These are phyloP conservation scores for Aureobasidium sp. DNA, from an alignment of 2,329 filamentous ascomycete species.

Conservation along the genomic window DNA sequence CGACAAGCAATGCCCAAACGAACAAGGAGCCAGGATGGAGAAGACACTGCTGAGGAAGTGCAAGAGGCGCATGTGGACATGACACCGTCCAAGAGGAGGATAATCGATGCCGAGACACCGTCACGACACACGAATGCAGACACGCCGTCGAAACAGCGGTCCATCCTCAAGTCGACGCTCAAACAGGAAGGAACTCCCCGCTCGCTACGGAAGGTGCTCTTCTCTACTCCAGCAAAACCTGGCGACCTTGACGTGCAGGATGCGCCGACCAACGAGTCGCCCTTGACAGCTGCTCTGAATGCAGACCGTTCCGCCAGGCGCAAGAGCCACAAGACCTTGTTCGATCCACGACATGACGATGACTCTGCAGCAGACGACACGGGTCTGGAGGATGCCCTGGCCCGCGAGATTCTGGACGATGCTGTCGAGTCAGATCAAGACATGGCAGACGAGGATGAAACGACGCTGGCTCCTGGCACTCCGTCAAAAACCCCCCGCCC, in stretches of 20 bases:
- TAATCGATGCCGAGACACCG: slow-evolving; percentile 6
- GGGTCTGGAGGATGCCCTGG: slow-evolving; percentile 60
- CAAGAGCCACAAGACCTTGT: slow-evolving; percentile 72
- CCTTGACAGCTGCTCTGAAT: slow-evolving; percentile 59
- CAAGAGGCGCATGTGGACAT: neutral
- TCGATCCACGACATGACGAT: slow-evolving; percentile 62
- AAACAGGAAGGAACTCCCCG: slow-evolving; percentile 33
- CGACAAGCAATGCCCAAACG: slow-evolving; percentile 15
- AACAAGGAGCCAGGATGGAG: slow-evolving; percentile 4
- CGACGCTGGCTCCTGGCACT: slow-evolving; percentile 35
- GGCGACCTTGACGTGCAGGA: slow-evolving; percentile 26
- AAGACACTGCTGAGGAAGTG: neutral
- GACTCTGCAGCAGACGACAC: slow-evolving; percentile 49
- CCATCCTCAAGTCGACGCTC: slow-evolving; percentile 27
- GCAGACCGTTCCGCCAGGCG: slow-evolving; percentile 79
- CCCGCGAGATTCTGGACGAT: slow-evolving; percentile 58
- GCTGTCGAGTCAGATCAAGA: slow-evolving; percentile 44
- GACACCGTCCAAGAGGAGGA: slow-evolving; percentile 2
- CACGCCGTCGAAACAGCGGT: slow-evolving; percentile 24
- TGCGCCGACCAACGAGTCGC: slow-evolving; percentile 38
- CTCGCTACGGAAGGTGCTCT: slow-evolving; percentile 40
- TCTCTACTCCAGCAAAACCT: slow-evolving; percentile 37
- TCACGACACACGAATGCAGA: slow-evolving; percentile 6
- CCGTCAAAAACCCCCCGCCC: slow-evolving; percentile 36
- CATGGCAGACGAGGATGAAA: slow-evolving; percentile 32